A percentile compares a stretch with the other conserved stretches of the same genome.
Conservation (phyloP, 768 basidiomycete species). For the Pleurotus eryngii region DNA sequence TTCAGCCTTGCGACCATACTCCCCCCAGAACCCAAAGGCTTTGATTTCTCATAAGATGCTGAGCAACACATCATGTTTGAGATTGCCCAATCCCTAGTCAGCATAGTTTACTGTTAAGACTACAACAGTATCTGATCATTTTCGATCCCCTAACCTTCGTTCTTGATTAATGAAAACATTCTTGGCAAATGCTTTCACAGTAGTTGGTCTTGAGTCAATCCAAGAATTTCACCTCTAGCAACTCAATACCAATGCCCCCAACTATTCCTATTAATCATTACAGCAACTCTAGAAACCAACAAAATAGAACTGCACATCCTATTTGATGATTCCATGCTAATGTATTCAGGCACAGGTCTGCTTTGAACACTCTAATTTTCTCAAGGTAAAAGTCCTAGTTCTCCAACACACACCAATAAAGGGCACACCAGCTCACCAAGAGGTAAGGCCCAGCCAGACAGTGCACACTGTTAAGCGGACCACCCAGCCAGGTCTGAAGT, state of each 20-base stretch:
- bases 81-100: neutral
- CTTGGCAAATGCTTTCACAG: neutral
- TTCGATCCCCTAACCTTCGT: neutral
- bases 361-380: too few relatives aligned
- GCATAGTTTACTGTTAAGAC: neutral
- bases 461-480: neutral
- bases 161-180: neutral
- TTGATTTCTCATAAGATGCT: conserved; percentile 86
- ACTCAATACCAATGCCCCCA: neutral
- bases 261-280: neutral
- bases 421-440: neutral
- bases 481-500: conserved; percentile 21
- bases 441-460: neutral
- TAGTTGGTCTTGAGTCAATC: neutral
- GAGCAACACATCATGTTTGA: conserved; percentile 34
- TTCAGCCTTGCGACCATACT: conserved; percentile 57
- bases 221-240: neutral
- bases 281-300: too few relatives aligned
- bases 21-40: conserved; percentile 77
- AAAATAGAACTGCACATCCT: too few relatives aligned
- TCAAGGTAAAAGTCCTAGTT: conserved; percentile 47
- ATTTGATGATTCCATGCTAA: too few relatives aligned
- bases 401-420: neutral
- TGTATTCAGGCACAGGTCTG: too few relatives aligned
- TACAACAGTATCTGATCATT: neutral